phyloP scores from a whole-genome alignment of 1,284 basidiomycete genomes.

The Fomitopsis betulina region DNA sequence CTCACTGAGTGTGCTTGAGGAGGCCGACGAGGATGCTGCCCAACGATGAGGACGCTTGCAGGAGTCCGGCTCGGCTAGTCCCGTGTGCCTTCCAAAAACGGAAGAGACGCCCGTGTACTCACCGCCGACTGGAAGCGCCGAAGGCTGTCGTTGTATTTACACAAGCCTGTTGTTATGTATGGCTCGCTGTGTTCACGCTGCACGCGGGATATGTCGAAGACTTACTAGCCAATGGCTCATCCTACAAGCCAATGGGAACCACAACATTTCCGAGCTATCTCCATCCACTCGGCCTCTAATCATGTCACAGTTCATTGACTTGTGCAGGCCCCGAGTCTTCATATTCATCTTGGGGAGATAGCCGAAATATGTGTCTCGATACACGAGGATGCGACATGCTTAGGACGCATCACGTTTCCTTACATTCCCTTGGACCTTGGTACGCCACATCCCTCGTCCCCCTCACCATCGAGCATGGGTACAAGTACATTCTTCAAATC shows the following conservation, averaged over 20 bases:
- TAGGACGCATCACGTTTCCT: neutral
- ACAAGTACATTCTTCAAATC: neutral
- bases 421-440: neutral
- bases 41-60: neutral
- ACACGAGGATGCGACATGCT: neutral
- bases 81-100: neutral
- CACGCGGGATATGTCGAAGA: too few relatives aligned
- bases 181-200: too few relatives aligned
- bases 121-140: too few relatives aligned
- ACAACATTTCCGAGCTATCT: neutral
- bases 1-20: conserved; percentile 4
- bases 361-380: neutral
- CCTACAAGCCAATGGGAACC: too few relatives aligned
- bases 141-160: too few relatives aligned
- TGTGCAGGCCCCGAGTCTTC: neutral
- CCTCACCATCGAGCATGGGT: neutral
- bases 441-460: neutral
- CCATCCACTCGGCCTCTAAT: too few relatives aligned
- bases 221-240: too few relatives aligned
- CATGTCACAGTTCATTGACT: too few relatives aligned
- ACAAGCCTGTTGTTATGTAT: too few relatives aligned
- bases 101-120: neutral
- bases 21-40: neutral
- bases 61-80: neutral
- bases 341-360: neutral